Evolutionary conservation across 306 rosid species (phyloP), one percentile per base, ranked within the genome.

Genomic region (Echinosophora koreensis): DNA sequence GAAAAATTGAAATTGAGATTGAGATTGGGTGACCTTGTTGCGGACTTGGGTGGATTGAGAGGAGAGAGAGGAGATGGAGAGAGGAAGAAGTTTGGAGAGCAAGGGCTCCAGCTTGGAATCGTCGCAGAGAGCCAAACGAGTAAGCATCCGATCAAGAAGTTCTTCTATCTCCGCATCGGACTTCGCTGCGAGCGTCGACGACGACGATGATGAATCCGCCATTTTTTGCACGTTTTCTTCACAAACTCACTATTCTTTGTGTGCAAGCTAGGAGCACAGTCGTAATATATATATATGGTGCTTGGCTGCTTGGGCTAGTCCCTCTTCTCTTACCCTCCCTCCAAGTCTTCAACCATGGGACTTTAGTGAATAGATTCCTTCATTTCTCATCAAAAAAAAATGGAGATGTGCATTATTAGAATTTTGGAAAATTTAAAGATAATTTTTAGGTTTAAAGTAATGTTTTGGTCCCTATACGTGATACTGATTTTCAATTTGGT

Each of bases 41-140:
- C 95, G 93, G 80, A 95, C 97, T 6, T 89, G 59, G 62, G 73
- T 11, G 57, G 98, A 84, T 61, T 66, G 81, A 50, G 90, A 83
- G 30, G 98, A 89, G 55, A 95, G 97, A 3, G 97, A 92, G 49
- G 95, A 92, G 77, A 95, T 89, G 49, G 91, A 80, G 74, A 83
- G 68, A 5, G 98, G 98, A 56, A 95, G 97, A 37, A 95, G 92
- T 88, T 89, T 90, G 67, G 86, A 81, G 73, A 95, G 98, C 62
- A 95, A 75, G 44, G 86, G 67, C 47, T 95, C 90, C 74, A 95
- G 97, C 15, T 92, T 90, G 81, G 97, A 87, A 83, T 95, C 98
- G 41, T 92, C 97, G 78, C 95, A 95, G 59, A 95, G 90, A 81
- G 98, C 98, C 69, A 95, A 84, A 17, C 93, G 90, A 76, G 98